Conservation (phyloP, 2,329 filamentous ascomycete genomes). For the Ophiognomonia clavigignenti-juglandacearum region DNA sequence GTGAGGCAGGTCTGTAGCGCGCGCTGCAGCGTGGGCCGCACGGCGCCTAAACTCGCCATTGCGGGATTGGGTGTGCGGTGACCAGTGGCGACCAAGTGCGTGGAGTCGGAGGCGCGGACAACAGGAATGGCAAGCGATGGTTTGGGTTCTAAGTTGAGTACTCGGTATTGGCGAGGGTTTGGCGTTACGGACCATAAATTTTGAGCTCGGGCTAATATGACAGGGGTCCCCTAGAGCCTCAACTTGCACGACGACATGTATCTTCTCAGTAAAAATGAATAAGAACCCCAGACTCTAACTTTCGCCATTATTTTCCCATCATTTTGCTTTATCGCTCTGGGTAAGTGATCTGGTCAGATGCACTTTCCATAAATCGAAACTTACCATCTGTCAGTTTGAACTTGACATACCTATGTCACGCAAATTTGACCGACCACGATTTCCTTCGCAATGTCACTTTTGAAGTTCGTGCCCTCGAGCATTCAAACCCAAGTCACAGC, state of each 20-base stretch:
- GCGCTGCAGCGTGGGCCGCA: slow-evolving; percentile 11
- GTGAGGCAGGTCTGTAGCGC: slow-evolving; percentile 7
- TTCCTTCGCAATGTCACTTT: slow-evolving; percentile 16
- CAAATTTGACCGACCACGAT: not conserved
- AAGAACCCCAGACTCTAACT: not conserved
- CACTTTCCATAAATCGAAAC: too few relatives aligned
- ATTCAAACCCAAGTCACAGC: not conserved
- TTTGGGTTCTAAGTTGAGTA: too few relatives aligned
- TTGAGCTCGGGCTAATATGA: slow-evolving; percentile 6
- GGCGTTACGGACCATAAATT: too few relatives aligned
- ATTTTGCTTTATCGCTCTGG: too few relatives aligned
- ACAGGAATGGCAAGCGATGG: too few relatives aligned
- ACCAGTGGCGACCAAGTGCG: not conserved
- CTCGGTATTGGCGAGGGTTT: too few relatives aligned
- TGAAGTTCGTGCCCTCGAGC: slow-evolving; percentile 7
- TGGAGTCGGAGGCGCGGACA: not conserved
- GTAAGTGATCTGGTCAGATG: too few relatives aligned
- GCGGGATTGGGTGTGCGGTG: not conserved
- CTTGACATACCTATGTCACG: too few relatives aligned
- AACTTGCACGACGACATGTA: not conserved
- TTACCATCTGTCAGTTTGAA: not conserved
- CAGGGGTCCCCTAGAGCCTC: not conserved
- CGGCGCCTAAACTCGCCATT: slow-evolving; percentile 11
- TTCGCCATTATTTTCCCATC: too few relatives aligned
- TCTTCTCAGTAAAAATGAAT: too few relatives aligned